phyloP scores from a whole-genome alignment of 129 eudicot species.

The Glebionis coronaria region DNA sequence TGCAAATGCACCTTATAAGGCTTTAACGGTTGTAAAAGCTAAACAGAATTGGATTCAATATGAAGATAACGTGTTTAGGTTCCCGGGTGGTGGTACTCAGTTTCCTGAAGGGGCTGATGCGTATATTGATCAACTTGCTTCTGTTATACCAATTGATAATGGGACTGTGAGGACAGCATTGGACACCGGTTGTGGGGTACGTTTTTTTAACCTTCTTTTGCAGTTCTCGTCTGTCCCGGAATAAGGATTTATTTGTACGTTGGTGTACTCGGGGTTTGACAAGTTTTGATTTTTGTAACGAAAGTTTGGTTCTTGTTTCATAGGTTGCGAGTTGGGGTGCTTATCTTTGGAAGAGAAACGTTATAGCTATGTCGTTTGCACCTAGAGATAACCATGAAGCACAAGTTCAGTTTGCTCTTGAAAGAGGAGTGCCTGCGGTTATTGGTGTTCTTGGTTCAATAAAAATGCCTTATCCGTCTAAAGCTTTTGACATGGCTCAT shows the following conservation, averaged over 20 bases:
- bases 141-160: conserved; percentile 34
- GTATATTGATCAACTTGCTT: conserved; percentile 36
- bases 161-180: conserved; percentile 35
- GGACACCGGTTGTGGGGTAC: conserved; percentile 49
- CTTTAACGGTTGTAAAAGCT: conserved; percentile 44
- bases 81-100: conserved; percentile 49
- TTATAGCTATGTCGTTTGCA: conserved; percentile 26
- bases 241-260: too few species aligned
- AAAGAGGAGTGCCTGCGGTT: too few species aligned
- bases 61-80: conserved; percentile 40
- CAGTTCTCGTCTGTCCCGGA: too few species aligned
- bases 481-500: conserved; percentile 24
- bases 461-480: conserved; percentile 17
- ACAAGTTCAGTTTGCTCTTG: background rate
- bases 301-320: too few species aligned
- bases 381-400: conserved; percentile 22
- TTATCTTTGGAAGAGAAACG: conserved; percentile 18
- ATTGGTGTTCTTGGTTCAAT: conserved; percentile 20
- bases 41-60: conserved; percentile 45
- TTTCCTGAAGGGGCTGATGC: conserved; percentile 46
- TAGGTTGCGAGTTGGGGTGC: too few species aligned
- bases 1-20: conserved; percentile 51
- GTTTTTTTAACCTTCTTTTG: too few species aligned
- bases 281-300: too few species aligned
- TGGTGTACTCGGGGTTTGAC: too few species aligned